These are phyloP conservation scores for Ophiostoma tasmaniense DNA, from an alignment of 2,329 filamentous ascomycete genomes.

Conservation along the genomic window DNA sequence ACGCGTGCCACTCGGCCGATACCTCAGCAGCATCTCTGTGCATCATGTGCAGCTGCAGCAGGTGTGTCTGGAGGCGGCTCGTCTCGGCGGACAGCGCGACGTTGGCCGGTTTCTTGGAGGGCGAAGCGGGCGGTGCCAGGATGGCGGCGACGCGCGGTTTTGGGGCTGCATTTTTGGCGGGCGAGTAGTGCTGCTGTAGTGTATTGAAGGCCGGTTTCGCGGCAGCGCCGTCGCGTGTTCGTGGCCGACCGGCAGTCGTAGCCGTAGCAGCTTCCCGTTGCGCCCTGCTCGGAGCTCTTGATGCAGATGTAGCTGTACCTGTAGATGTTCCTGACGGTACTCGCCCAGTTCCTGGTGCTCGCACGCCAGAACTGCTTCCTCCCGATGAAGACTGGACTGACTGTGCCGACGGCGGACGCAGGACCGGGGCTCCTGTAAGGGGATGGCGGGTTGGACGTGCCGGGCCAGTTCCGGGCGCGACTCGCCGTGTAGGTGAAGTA, in stretches of 20 bases:
- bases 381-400: slow-evolving; percentile 22
- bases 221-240: slow-evolving; percentile 3
- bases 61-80: slow-evolving; percentile 51
- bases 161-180: slow-evolving; percentile 50
- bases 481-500: neutral
- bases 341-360: neutral
- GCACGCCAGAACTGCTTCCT: slow-evolving; percentile 20
- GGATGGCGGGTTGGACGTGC: slow-evolving; percentile 25
- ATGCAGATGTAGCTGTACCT: neutral
- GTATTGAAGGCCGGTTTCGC: slow-evolving; percentile 50
- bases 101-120: slow-evolving; percentile 53
- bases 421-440: slow-evolving; percentile 31
- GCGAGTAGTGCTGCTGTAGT: slow-evolving; percentile 59
- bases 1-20: slow-evolving; percentile 44
- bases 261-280: neutral
- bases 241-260: slow-evolving; percentile 9
- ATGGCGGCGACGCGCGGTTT: slow-evolving; percentile 53
- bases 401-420: slow-evolving; percentile 31
- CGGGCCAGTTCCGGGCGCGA: neutral
- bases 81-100: slow-evolving; percentile 51
- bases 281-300: neutral
- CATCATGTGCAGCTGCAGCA: slow-evolving; percentile 57
- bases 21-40: slow-evolving; percentile 43
- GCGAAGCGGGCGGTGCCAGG: slow-evolving; percentile 52
- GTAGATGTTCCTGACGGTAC: slow-evolving; percentile 4